Conservation (phyloP, 768 basidiomycete species). For the Russula brevipes region DNA sequence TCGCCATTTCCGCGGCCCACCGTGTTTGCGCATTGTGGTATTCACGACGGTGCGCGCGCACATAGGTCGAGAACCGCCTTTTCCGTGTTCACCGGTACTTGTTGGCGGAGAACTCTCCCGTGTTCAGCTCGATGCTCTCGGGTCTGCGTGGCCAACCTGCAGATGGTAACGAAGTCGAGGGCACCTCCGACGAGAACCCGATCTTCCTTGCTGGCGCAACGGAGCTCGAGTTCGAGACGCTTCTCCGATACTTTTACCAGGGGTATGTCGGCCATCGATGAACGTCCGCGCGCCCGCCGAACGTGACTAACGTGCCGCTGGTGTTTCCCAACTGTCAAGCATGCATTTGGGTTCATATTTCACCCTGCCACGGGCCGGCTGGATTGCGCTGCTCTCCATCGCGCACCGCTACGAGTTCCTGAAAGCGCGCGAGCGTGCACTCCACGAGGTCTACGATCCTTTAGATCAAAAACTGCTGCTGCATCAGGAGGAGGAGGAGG, state of each 20-base stretch:
- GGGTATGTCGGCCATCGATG: background rate
- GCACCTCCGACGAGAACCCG: conserved; percentile 12
- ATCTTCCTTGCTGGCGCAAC: conserved; percentile 16
- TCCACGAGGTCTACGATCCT: too few species aligned
- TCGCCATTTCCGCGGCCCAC: background rate
- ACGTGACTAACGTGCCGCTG: too few species aligned
- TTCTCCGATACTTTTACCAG: conserved; percentile 19
- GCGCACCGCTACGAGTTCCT: too few species aligned
- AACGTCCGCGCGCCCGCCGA: too few species aligned
- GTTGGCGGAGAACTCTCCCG: conserved; percentile 16
- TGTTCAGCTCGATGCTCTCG: conserved; percentile 15
- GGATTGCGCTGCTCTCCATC: too few species aligned
- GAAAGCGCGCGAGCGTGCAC: too few species aligned
- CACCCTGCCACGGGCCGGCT: too few species aligned
- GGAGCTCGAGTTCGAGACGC: conserved; percentile 18
- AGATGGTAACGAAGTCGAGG: background rate
- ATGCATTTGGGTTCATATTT: too few species aligned
- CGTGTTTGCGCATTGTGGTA: background rate
- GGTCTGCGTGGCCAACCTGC: background rate
- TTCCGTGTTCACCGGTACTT: conserved; percentile 22
- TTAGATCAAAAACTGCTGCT: too few species aligned
- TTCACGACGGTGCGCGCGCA: background rate
- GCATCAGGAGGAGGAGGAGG: too few species aligned
- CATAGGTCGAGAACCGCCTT: conserved; percentile 15
- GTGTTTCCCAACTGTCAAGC: too few species aligned